Percentiles rank a stretch among this genome's conserved stretches.
These are phyloP conservation scores for Brassica nigra DNA, from an alignment of 345 rosid species.

Conservation along the genomic window DNA sequence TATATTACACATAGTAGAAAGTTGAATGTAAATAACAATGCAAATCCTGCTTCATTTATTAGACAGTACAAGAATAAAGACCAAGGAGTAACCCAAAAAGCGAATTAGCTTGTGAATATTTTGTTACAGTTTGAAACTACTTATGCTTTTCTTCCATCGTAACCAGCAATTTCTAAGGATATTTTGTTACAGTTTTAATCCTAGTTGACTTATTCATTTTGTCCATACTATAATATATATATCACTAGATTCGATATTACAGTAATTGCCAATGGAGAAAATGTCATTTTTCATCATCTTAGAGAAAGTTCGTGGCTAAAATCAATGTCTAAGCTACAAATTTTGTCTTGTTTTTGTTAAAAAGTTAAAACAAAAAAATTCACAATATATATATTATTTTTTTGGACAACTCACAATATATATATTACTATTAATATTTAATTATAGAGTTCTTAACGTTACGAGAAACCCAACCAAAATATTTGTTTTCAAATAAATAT, in stretches of 20 bases:
- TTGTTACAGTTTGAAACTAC: neutral
- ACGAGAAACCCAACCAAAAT: too few relatives aligned
- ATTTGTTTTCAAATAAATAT: too few relatives aligned
- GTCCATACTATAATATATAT: neutral
- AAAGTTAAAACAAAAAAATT: too few relatives aligned
- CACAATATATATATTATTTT: too few relatives aligned
- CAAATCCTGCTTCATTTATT: slow-evolving; percentile 19
- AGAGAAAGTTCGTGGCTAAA: too few relatives aligned
- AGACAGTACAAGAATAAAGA: slow-evolving; percentile 30
- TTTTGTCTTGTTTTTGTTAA: too few relatives aligned
- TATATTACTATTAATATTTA: too few relatives aligned
- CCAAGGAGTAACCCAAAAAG: slow-evolving; percentile 9
- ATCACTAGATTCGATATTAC: neutral
- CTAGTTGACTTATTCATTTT: slow-evolving; percentile 19
- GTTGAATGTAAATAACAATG: neutral
- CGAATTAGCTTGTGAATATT: neutral
- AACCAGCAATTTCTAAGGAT: slow-evolving; percentile 6
- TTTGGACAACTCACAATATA: too few relatives aligned
- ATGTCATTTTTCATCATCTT: neutral
- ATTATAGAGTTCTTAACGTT: too few relatives aligned
- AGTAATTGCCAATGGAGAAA: slow-evolving; percentile 20
- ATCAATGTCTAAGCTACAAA: too few relatives aligned
- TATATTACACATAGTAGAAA: slow-evolving; percentile 4
- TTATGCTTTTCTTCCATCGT: neutral
- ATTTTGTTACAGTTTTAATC: neutral